Base-by-base conservation (phyloP, 805 yeast species). In the Nakazawaea siamensis region DNA sequence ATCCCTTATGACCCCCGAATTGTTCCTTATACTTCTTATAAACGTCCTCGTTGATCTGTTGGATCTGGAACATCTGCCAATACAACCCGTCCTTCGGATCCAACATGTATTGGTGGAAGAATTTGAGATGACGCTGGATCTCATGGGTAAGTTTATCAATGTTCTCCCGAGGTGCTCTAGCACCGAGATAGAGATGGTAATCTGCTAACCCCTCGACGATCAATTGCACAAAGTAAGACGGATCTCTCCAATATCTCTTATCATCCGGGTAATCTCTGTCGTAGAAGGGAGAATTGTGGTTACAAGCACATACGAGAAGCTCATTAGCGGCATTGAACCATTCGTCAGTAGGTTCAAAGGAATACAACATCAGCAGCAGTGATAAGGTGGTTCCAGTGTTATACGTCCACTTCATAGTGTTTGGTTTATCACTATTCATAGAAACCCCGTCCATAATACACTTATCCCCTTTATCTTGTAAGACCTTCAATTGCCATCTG, bases 151-250 rank as follows among this genome's bases (percentile, higher is more conserved):
- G 37, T 11, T 46, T 40, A 7, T 43, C 51, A 25, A 60, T 40
- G 2, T 60, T 47, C 41, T 64, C 42, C 44, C 58, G 45, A 38
- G 58, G 58, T 2, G 62, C 60, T 8, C 47, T 46, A 16, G 52
- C 45, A 16, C 70, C 76, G 34, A 73, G 61, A 27, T 62, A 65
- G 44, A 73, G 51, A 46, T 74, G 49, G 52, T 73, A 79, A 50
- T 79, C 85, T 4, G 82, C 80, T 32, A 77, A 58, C 0, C 86
- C 86, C 51, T 76, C 85, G 27, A 76, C 62, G 33, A 79, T 56
- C 43, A 79, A 60, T 50, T 78, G 86, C 36, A 72, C 66, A 50
- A 77, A 79, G 55, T 71, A 74, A 1, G 79, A 66, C 11, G 72
- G 58, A 46, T 77, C 85, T 44, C 80, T 65, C 74, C 81, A 78